phyloP scores from a whole-genome alignment of 140 eudicot species.

The Stevia rebaudiana region DNA sequence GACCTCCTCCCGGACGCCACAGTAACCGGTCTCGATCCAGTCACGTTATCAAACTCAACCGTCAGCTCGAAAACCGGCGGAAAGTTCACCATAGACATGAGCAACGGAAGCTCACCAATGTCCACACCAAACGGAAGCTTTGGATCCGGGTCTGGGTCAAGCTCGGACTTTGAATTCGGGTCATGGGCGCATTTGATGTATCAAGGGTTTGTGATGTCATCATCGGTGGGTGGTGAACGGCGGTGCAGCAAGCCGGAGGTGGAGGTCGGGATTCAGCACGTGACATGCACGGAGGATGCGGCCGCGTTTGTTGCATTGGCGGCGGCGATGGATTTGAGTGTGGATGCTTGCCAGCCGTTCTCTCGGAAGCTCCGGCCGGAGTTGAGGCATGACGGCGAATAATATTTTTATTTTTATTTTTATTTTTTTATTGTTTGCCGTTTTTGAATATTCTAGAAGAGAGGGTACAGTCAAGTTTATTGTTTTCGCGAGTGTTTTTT shows the following conservation, averaged over 20 bases:
- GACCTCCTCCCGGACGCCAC: slow-evolving; percentile 69
- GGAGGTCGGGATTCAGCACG: slow-evolving; percentile 88
- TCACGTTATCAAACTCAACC: slow-evolving; percentile 49
- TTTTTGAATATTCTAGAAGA: slow-evolving; percentile 21
- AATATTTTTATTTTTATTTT: neutral
- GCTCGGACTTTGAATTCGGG: slow-evolving; percentile 61
- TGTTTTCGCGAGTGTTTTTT: neutral
- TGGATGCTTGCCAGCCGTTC: slow-evolving; percentile 87
- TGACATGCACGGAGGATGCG: slow-evolving; percentile 89
- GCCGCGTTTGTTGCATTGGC: slow-evolving; percentile 87
- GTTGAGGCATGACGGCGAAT: slow-evolving; percentile 61
- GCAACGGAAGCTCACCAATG: slow-evolving; percentile 57
- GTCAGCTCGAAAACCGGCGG: slow-evolving; percentile 58
- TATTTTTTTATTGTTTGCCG: neutral
- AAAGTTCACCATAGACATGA: slow-evolving; percentile 61
- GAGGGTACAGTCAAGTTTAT: slow-evolving; percentile 38
- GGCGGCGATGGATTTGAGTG: slow-evolving; percentile 83
- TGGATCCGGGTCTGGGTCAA: slow-evolving; percentile 61
- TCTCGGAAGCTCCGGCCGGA: slow-evolving; percentile 76
- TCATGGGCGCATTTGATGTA: slow-evolving; percentile 74
- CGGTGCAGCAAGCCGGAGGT: slow-evolving; percentile 66
- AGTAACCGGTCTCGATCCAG: slow-evolving; percentile 44
- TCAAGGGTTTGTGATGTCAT: slow-evolving; percentile 91
- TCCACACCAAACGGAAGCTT: slow-evolving; percentile 72
- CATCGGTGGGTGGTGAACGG: slow-evolving; percentile 64